These are phyloP conservation scores for Xylaria sp. DNA, from an alignment of 2,329 filamentous ascomycete species.

Conservation along the genomic window DNA sequence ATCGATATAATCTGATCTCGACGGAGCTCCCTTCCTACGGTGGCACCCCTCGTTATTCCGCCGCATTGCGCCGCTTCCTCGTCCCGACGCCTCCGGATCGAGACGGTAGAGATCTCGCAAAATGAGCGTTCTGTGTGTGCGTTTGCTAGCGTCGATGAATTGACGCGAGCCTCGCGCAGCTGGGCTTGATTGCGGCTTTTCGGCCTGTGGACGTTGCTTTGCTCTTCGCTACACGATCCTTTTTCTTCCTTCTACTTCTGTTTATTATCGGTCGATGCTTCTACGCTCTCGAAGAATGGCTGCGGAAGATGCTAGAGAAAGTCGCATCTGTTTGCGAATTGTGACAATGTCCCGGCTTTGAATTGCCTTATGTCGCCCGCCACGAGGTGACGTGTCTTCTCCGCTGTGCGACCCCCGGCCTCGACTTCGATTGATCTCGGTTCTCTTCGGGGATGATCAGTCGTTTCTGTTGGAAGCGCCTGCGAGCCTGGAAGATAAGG, in stretches of 20 bases:
- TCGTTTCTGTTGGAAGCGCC: slow-evolving; percentile 37
- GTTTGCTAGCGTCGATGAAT: slow-evolving; percentile 33
- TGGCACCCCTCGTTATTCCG: slow-evolving; percentile 32
- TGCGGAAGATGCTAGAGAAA: slow-evolving; percentile 8
- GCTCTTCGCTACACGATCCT: slow-evolving; percentile 12
- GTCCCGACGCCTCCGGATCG: slow-evolving; percentile 35
- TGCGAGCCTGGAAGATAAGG: slow-evolving; percentile 32
- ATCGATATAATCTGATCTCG: slow-evolving; percentile 38
- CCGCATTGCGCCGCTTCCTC: slow-evolving; percentile 33
- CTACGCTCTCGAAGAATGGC: slow-evolving; percentile 12
- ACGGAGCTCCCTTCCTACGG: slow-evolving; percentile 32
- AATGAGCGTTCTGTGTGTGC: slow-evolving; percentile 24
- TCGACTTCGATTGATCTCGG: slow-evolving; percentile 34
- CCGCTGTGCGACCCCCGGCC: slow-evolving; percentile 35
- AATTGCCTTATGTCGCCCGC: slow-evolving; percentile 27
- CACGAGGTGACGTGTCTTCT: slow-evolving; percentile 34
- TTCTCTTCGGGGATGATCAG: slow-evolving; percentile 35
- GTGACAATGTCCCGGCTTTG: slow-evolving; percentile 22
- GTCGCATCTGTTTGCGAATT: slow-evolving; percentile 23
- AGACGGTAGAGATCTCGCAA: slow-evolving; percentile 34
- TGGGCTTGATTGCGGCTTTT: slow-evolving; percentile 28
- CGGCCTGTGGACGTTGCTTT: slow-evolving; percentile 7
- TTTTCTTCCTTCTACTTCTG: slow-evolving; percentile 7
- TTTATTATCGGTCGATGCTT: slow-evolving; percentile 23
- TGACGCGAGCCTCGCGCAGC: slow-evolving; percentile 29